These are phyloP conservation scores for Sporothrix brasiliensis DNA, from an alignment of 2,329 filamentous ascomycete species.

Conservation along the genomic window DNA sequence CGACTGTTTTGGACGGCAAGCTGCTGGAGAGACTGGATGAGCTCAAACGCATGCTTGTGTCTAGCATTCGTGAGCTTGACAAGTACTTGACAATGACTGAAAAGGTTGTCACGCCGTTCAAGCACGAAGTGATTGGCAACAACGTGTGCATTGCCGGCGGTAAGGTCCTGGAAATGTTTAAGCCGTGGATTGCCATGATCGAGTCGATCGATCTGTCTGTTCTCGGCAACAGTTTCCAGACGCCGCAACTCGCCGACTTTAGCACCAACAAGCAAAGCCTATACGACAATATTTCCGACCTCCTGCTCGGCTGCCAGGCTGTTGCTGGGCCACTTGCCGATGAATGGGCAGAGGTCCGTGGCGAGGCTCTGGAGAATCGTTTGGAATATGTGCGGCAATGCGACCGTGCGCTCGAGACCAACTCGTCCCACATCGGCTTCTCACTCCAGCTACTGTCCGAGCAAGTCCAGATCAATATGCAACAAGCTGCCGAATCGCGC, in stretches of 20 bases:
- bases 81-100: slow-evolving; percentile 77
- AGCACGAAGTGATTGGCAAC: slow-evolving; percentile 79
- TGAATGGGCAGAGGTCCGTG: slow-evolving; percentile 92
- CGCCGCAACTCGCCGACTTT: slow-evolving; percentile 84
- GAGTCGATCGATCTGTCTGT: slow-evolving; percentile 89
- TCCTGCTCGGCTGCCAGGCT: slow-evolving; percentile 83
- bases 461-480: slow-evolving; percentile 65
- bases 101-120: slow-evolving; percentile 76
- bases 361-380: slow-evolving; percentile 84
- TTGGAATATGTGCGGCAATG: slow-evolving; percentile 78
- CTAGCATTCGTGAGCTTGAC: slow-evolving; percentile 82
- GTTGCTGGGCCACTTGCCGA: slow-evolving; percentile 90
- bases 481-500: slow-evolving; percentile 52
- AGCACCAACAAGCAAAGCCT: slow-evolving; percentile 87
- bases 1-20: slow-evolving; percentile 71
- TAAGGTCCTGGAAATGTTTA: slow-evolving; percentile 84
- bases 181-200: slow-evolving; percentile 84
- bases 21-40: slow-evolving; percentile 84
- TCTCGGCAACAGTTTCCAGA: slow-evolving; percentile 76
- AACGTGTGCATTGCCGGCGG: slow-evolving; percentile 76
- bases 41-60: slow-evolving; percentile 79
- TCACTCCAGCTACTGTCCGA: slow-evolving; percentile 86
- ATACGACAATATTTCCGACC: slow-evolving; percentile 90
- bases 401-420: slow-evolving; percentile 79
- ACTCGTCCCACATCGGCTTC: slow-evolving; percentile 83